These are phyloP conservation scores for Neurospora sp. DNA, from an alignment of 2,329 filamentous ascomycete genomes.

Conservation along the genomic window DNA sequence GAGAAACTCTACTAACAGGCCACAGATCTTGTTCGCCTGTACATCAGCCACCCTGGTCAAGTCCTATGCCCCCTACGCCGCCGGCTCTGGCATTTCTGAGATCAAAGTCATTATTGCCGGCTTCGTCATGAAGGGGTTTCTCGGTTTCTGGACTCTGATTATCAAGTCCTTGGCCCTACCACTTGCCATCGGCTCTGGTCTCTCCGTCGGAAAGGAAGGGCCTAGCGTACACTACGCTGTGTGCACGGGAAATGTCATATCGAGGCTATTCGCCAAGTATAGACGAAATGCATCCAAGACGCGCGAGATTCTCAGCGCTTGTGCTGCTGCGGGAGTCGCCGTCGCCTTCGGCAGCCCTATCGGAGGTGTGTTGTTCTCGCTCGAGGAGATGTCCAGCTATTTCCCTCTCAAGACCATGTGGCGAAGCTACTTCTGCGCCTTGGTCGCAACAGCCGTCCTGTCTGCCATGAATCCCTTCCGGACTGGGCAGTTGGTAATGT, in stretches of 20 bases:
- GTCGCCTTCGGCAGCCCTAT: conserved; percentile 98
- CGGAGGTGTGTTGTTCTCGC: conserved; percentile 87
- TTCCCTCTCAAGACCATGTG: conserved; percentile 97
- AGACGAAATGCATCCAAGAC: conserved; percentile 86
- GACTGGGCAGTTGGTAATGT: conserved; percentile 97
- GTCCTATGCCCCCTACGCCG: conserved; percentile 88
- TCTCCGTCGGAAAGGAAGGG: conserved; percentile 94
- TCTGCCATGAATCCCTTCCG: conserved; percentile 96
- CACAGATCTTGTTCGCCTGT: conserved; percentile 65
- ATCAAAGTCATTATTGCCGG: conserved; percentile 99
- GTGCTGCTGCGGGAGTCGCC: conserved; percentile 86
- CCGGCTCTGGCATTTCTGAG: conserved; percentile 92
- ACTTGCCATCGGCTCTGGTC: conserved; percentile 82
- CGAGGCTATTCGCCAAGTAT: conserved; percentile 86
- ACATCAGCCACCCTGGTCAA: conserved; percentile 78
- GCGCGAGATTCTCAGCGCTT: conserved; percentile 87
- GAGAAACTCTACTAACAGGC: conserved; percentile 9
- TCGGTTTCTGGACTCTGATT: conserved; percentile 79
- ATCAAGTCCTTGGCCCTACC: conserved; percentile 93
- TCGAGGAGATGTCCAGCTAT: conserved; percentile 95
- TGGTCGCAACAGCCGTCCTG: conserved; percentile 87
- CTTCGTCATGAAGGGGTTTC: conserved; percentile 98
- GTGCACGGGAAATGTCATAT: conserved; percentile 94
- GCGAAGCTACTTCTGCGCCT: conserved; percentile 94
- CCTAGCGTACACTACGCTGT: conserved; percentile 99